Evolutionary conservation across 495 filamentous ascomycete genomes (phyloP), one percentile per base, ranked within the genome.

Genomic region (Penicillium robsamsonii): DNA sequence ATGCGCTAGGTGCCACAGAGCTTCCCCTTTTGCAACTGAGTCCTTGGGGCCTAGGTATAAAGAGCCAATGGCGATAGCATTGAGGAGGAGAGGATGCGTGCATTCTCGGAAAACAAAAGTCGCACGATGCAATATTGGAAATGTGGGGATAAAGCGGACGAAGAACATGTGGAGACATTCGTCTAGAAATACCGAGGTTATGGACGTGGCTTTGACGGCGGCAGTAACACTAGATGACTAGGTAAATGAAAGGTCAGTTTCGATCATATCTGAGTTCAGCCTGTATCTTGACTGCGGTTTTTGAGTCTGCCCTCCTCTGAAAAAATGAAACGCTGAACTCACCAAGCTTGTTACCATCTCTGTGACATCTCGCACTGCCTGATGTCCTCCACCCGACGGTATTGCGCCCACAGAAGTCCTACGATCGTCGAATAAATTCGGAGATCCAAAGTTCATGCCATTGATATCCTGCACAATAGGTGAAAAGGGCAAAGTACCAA

Each of bases 101-200:
- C 75, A 79, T 53, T 80, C 77, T 35, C 75, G 70, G 46, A 79
- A 79, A 3, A 78, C 70, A 44, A 80, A 80, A 1, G 76, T 80
- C 12, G 75, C 69, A 60, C 72, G 65, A 59, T 80, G 77, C 15
- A 80, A 58, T 22, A 80, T 68, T 5, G 77, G 77, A 27, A 80
- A 80, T 2, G 75, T 78, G 5, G 76, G 75, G 17, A 79, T 79
- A 52, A 79, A 79, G 12, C 73, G 68, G 12, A 71, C 73, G 46
- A 79, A 79, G 68, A 79, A 79, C 74, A 79, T 77, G 50, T 79
- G 76, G 6, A 79, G 55, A 52, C 76, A 78, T 53, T 78, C 74
- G 47, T 79, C 76, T 5, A 79, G 62, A 31, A 79, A 78, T 18
- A 79, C 75, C 1, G 76, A 79, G 33, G 74, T 78, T 22, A 79